Percentiles rank a stretch among this genome's conserved stretches.
Conservation (phyloP, 805 yeast genomes). For the Saccharomyces mikatae region DNA sequence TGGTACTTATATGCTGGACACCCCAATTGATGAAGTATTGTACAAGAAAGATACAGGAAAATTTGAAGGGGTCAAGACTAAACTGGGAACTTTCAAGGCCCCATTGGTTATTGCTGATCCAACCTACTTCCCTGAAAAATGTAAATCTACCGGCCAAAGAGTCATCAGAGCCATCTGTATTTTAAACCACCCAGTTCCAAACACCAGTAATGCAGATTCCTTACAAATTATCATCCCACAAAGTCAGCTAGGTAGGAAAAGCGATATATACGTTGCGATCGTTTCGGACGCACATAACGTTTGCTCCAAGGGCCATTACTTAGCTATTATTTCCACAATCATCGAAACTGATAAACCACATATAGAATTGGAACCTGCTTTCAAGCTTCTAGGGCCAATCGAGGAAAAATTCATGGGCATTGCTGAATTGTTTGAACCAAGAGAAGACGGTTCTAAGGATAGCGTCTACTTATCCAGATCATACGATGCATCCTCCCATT, state of each 20-base stretch:
- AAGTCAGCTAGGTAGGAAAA: conserved; percentile 84
- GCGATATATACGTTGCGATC: conserved; percentile 90
- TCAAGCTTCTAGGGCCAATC: conserved; percentile 73
- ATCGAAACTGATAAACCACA: conserved; percentile 92
- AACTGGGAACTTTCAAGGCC: conserved; percentile 86
- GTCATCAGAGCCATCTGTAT: conserved; percentile 56
- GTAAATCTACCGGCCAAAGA: conserved; percentile 32
- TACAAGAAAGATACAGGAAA: conserved; percentile 58
- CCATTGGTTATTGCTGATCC: conserved; percentile 96
- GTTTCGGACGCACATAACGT: conserved; percentile 86
- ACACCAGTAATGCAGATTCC: conserved; percentile 76
- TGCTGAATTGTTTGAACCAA: conserved; percentile 83
- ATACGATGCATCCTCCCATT: conserved; percentile 91
- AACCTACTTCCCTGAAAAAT: conserved; percentile 76
- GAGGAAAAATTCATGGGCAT: conserved; percentile 88
- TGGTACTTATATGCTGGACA: conserved; percentile 96
- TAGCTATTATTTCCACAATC: conserved; percentile 90
- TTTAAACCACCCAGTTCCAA: conserved; percentile 80
- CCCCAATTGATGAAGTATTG: conserved; percentile 84
- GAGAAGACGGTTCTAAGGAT: conserved; percentile 71
- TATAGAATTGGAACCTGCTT: conserved; percentile 86
- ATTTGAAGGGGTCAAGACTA: conserved; percentile 81
- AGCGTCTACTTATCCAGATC: conserved; percentile 78
- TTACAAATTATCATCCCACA: conserved; percentile 94
- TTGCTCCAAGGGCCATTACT: conserved; percentile 76